Percentiles rank a stretch among this genome's conserved stretches.
phyloP scores from a whole-genome alignment of 306 rosid species.

The Leucaena leucocephala region DNA sequence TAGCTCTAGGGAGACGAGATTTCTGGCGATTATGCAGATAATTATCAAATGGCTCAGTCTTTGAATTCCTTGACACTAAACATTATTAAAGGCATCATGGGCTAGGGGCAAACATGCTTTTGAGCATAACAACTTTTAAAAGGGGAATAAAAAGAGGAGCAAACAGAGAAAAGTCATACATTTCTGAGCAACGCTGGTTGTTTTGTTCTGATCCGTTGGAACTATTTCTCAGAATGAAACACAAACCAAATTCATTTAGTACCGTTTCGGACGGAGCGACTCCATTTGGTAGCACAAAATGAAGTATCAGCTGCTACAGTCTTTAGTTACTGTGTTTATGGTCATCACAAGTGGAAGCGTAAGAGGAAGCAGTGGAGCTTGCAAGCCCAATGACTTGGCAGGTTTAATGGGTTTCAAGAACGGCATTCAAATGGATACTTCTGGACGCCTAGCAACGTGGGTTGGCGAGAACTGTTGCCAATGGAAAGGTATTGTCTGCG shows the following conservation, averaged over 20 bases:
- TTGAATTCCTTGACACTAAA: slow-evolving; percentile 25
- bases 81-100: slow-evolving; percentile 43
- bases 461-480: slow-evolving; percentile 53
- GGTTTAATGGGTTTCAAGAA: slow-evolving; percentile 64
- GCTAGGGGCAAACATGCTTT: slow-evolving; percentile 48
- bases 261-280: slow-evolving; percentile 19
- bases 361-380: slow-evolving; percentile 34
- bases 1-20: slow-evolving; percentile 19
- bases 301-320: slow-evolving; percentile 34
- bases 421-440: slow-evolving; percentile 59
- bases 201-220: slow-evolving; percentile 36
- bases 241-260: slow-evolving; percentile 33
- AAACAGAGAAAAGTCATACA: slow-evolving; percentile 27
- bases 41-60: slow-evolving; percentile 27
- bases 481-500: slow-evolving; percentile 73
- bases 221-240: slow-evolving; percentile 19
- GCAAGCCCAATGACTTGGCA: slow-evolving; percentile 56
- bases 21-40: slow-evolving; percentile 25
- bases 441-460: slow-evolving; percentile 63
- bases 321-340: slow-evolving; percentile 37
- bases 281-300: slow-evolving; percentile 18
- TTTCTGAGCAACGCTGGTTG: slow-evolving; percentile 20
- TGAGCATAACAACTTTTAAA: not conserved
- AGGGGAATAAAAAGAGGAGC: not conserved
- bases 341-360: slow-evolving; percentile 36